Base-by-base conservation (phyloP, 768 basidiomycete genomes). In the Pleurotus salmoneostramineus region DNA sequence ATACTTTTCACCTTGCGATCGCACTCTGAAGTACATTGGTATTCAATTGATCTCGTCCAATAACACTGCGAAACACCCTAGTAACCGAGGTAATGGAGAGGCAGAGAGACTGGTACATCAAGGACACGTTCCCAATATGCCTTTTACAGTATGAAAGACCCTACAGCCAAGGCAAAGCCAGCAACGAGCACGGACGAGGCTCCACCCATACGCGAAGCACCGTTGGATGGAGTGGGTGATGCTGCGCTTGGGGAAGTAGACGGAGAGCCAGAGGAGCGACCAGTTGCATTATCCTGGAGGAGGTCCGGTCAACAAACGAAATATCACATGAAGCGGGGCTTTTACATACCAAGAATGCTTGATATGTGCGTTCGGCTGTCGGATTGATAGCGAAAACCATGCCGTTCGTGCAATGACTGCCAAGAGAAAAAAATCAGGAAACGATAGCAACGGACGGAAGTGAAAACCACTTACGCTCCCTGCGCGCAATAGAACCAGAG, bases 331-430 rank as follows among this genome's bases (percentile, higher is more conserved):
- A 14, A 48, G 10, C 15, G 32, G 42, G 46, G 14, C 3, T 42
- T 15, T n/a, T 51, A 43, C 65, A 21, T 61, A 63, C 70, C 59
- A 72, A 64, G 75, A 79, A 80, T 6, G 65, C 63, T 0, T 65
- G 72, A 60, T 74, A 80, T 10, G 74, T 77, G 67, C 75, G 78
- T 6, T 71, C 68, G 17, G 72, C 68, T 12, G 75, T 80, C 14
- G 81, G 78, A 71, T 82, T 82, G 56, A 83, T 66, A 36, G 80
- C 76, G 67, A 84, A 83, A 31, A 84, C 83, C 82, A 82, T 82
- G 50, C 81, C 81, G 11, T 58, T 33, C 31, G 65, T 56, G 66
- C 82, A 83, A 65, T 81, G 80, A 47, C 77, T 79, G 59, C 8
- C 5, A 42, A 34, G 35, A 21, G 33, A 37, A 59, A 45, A 27